These are phyloP conservation scores for Byssochlamys sp. DNA, from an alignment of 2,329 filamentous ascomycete species.

Conservation along the genomic window DNA sequence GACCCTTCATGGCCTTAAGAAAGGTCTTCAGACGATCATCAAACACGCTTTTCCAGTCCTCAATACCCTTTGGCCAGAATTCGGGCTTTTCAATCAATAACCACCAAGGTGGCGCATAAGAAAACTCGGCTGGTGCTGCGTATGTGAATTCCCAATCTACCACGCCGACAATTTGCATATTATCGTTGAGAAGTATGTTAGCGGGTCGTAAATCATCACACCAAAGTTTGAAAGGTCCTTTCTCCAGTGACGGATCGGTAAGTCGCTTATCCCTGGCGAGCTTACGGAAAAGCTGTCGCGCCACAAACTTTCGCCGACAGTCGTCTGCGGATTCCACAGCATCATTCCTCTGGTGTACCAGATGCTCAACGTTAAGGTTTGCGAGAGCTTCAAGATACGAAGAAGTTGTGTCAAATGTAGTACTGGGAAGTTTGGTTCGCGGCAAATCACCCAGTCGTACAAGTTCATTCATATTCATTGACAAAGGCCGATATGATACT, in stretches of 20 bases:
- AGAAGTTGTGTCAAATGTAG: conserved; percentile 14
- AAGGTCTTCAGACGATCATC: conserved; percentile 10
- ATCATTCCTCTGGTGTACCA: conserved; percentile 26
- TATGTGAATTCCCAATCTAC: conserved; percentile 20
- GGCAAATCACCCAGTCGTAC: neutral
- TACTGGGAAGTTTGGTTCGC: neutral
- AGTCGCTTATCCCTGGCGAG: neutral
- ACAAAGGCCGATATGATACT: conserved; percentile 32
- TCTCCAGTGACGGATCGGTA: neutral
- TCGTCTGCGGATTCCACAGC: conserved; percentile 10
- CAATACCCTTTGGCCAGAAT: conserved; percentile 12
- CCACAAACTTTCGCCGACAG: neutral
- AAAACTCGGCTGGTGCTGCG: conserved; percentile 13
- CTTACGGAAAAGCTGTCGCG: neutral
- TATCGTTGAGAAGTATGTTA: neutral
- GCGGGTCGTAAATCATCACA: neutral
- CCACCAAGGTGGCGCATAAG: conserved; percentile 14
- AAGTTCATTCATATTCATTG: conserved; percentile 29
- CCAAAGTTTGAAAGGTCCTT: neutral
- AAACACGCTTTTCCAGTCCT: conserved; percentile 11
- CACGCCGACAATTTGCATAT: conserved; percentile 6
- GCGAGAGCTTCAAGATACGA: conserved; percentile 29
- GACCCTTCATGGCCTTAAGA: conserved; percentile 5
- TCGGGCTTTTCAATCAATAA: conserved; percentile 15
- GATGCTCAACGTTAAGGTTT: conserved; percentile 31